These are phyloP conservation scores for Asterophora parasitica DNA, from an alignment of 768 basidiomycete genomes.

Conservation along the genomic window DNA sequence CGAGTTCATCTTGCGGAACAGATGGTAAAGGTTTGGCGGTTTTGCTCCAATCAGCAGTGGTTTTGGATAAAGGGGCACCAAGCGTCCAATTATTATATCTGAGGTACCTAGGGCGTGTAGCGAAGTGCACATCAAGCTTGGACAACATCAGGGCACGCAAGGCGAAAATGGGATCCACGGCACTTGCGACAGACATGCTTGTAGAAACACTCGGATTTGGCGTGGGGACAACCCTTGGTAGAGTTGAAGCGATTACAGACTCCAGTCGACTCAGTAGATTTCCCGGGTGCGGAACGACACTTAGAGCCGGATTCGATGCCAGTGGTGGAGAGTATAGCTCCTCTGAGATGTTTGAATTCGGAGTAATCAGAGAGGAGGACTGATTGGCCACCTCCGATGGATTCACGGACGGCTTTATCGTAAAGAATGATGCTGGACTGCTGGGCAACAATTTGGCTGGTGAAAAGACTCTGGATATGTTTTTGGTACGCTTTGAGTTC, in stretches of 20 bases:
- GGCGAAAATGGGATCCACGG: too few relatives aligned
- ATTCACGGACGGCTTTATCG: conserved; percentile 25
- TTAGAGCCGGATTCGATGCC: neutral
- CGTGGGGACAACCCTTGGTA: neutral
- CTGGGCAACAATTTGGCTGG: neutral
- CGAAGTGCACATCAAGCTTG: too few relatives aligned
- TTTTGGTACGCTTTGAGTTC: conserved; percentile 15
- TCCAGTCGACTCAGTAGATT: too few relatives aligned
- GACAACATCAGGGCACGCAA: too few relatives aligned
- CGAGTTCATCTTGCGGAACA: conserved; percentile 9
- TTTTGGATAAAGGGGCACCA: neutral
- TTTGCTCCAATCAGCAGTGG: conserved; percentile 17
- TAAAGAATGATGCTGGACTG: conserved; percentile 24
- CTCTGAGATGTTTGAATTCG: conserved; percentile 1
- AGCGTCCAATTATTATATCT: neutral
- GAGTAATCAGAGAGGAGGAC: conserved; percentile 19
- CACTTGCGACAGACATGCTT: neutral
- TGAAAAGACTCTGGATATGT: conserved; percentile 23
- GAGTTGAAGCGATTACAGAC: conserved; percentile 1
- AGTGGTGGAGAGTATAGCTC: too few relatives aligned
- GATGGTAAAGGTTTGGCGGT: conserved; percentile 11
- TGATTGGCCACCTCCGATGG: conserved; percentile 14
- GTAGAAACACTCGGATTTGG: neutral
- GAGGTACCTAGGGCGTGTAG: neutral
- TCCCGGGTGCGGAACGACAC: neutral